Evolutionary conservation across 495 filamentous ascomycete species (phyloP), one percentile per base, ranked within the genome.

Genomic region (Oidiodendron maius): DNA sequence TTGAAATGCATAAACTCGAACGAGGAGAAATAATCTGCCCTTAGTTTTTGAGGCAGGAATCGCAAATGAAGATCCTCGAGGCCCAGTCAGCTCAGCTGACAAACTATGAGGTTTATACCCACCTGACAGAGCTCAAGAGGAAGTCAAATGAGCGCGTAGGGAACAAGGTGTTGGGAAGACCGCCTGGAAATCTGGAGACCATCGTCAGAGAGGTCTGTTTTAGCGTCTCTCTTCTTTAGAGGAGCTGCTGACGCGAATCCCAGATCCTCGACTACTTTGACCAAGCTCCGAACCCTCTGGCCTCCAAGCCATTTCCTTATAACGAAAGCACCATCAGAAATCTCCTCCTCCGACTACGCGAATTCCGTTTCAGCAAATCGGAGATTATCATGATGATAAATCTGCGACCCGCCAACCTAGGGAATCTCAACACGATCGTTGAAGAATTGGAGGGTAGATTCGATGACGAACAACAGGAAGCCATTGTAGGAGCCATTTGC

Each of bases 311-410:
- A 15, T 51, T 56, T 35, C 52, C 46, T 12, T 65, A 63, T 43
- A 46, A 56, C 13, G 38, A 53, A 26, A 21, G 32, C 17, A 65
- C 56, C 5, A 62, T 67, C 20, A 40, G 63, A 13, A 64, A 63
- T 1, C 63, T 81, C 4, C 56, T 78, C 5, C 53, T 56, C 1
- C 48, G 56, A 12, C 51, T 81, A 9, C 61, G 66, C 39, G 68
- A 71, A 0, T 80, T 66, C 47, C 64, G 67, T n/a, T 59, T 82
- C 30, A 77, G 74, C 18, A 84, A 86, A 63, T 71, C 72, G 0
- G 82, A 86, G 61, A 62, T 82, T 10, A 58, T 86, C 5, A 83
- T 81, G 77, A 78, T 84, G 28, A 51, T 83, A 4, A 84, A 86
- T 54, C 57, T 82, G 12, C 47, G 71, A 37, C 72, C 72, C 2